Conservation (phyloP, 2,329 filamentous ascomycete species). For the Cercospora zeina region DNA sequence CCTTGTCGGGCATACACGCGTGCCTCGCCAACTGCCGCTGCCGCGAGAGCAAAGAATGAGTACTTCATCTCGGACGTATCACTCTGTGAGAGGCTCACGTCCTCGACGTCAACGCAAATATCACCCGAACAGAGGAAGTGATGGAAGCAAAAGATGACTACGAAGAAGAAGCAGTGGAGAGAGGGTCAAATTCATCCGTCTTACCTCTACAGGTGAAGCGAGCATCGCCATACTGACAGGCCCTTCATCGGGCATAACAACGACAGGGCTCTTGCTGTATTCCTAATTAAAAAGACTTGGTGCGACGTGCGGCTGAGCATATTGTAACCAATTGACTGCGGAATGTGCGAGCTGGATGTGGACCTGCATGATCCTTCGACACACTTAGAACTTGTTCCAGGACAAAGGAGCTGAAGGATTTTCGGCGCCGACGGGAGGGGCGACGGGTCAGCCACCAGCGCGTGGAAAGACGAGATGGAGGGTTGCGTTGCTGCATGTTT, state of each 20-base stretch:
- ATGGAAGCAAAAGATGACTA: not conserved
- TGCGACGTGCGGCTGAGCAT: slow-evolving; percentile 18
- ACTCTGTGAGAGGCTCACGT: not conserved
- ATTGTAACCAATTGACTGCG: not conserved
- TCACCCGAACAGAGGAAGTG: not conserved
- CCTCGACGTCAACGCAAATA: not conserved
- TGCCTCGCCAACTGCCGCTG: not conserved
- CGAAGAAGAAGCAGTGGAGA: not conserved
- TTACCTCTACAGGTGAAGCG: not conserved
- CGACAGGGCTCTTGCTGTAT: slow-evolving; percentile 2
- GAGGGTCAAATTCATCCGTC: slow-evolving; percentile 8
- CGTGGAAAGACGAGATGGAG: not conserved
- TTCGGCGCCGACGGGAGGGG: not conserved
- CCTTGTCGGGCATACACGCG: slow-evolving; percentile 13
- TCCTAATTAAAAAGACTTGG: slow-evolving; percentile 7
- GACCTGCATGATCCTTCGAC: slow-evolving; percentile 15
- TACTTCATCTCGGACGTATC: slow-evolving; percentile 1
- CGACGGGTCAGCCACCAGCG: slow-evolving; percentile 1
- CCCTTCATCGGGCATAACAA: not conserved
- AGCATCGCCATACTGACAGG: not conserved
- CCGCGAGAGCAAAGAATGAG: slow-evolving; percentile 8
- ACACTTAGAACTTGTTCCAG: not conserved
- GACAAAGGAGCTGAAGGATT: slow-evolving; percentile 10
- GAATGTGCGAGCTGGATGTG: slow-evolving; percentile 2
- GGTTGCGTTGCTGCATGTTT: not conserved